Base-by-base conservation (phyloP, 148 eudicot species). In the Dysphania ambrosioides region DNA sequence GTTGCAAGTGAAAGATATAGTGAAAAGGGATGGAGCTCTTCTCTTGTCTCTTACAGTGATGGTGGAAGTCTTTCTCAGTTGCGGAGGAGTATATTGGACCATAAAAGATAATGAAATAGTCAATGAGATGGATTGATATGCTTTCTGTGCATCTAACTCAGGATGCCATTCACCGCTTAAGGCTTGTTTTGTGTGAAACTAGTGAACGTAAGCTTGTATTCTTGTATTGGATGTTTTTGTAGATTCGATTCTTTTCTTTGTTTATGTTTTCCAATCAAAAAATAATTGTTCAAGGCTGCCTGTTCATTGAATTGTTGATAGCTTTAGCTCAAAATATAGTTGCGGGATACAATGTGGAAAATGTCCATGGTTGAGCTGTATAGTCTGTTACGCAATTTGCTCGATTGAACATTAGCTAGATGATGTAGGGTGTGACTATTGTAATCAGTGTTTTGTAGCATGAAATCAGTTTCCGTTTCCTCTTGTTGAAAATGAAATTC, bases 1-100 rank as follows among this genome's bases (percentile, higher is more conserved):
- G 61, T 32, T 18, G 80, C 56, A 72, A 83, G 81, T 69, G 84
- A 74, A 49, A 71, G 74, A 66, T 60, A 73, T 58, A 68, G 57
- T 53, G 82, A 74, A 11, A 71, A 68, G 58, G 77, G 59, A 8
- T 30, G 30, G 69, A 9, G 26, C 18, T 15, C 6, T 26, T 57
- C 68, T 24, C 65, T 26, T 57, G 47, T 60, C 41, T 76, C 53
- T 10, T 60, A 58, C 12, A 55, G 49, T 24, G 79, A 69, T 57
- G 73, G 31, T 66, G 76, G 63, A 16, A 75, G 71, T 56, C 70
- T 74, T 19, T 47, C 64, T 18, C 75, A 34, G 23, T 57, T 70
- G 31, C 66, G 69, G 41, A 76, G 49, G 55, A 76, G 80, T 78
- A 77, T 59, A 7, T 74, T 75, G 21, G 79, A 51, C 51, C 76